A percentile compares a stretch with the other conserved stretches of the same genome.
Conservation (phyloP, 768 basidiomycete species). For the Lactarius hatsudake region DNA sequence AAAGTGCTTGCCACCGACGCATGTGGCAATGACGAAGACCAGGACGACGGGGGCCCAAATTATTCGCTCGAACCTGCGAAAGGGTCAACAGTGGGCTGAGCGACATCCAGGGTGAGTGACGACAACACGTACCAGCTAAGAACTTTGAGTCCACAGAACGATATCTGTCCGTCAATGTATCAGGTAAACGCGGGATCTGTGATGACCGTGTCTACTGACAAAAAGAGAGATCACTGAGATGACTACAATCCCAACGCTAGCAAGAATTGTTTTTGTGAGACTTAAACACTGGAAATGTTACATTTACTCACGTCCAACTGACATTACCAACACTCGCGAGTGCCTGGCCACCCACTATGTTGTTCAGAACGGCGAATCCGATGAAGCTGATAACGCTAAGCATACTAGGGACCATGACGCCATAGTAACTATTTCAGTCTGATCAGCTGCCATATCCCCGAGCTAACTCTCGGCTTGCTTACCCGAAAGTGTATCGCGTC, state of each 20-base stretch:
- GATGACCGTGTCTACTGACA: constrained; percentile 28
- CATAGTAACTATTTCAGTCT: constrained; percentile 49
- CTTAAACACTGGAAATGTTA: not conserved
- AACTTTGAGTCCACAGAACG: constrained; percentile 66
- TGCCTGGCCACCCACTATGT: constrained; percentile 62
- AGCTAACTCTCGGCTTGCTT: constrained; percentile 27
- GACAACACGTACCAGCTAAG: constrained; percentile 47
- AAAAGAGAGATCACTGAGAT: constrained; percentile 65
- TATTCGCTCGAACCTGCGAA: constrained; percentile 64
- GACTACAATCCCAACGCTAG: constrained; percentile 71
- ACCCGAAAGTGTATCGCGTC: constrained; percentile 61
- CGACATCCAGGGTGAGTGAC: not conserved
- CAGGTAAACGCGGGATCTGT: not conserved
- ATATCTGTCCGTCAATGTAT: constrained; percentile 39
- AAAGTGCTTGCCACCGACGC: constrained; percentile 72
- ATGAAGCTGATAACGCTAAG: constrained; percentile 51
- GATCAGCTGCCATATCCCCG: not conserved
- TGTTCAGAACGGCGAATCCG: constrained; percentile 57
- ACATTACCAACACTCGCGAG: constrained; percentile 50
- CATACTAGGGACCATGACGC: constrained; percentile 45
- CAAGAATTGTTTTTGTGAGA: not conserved
- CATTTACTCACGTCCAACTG: constrained; percentile 46
- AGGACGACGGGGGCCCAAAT: constrained; percentile 80
- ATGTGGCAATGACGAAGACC: constrained; percentile 66
- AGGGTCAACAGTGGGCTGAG: not conserved